Evolutionary conservation across 352 stramenopile species (phyloP), one percentile per base, ranked within the genome.

Genomic region (Phytophthora vignae): DNA sequence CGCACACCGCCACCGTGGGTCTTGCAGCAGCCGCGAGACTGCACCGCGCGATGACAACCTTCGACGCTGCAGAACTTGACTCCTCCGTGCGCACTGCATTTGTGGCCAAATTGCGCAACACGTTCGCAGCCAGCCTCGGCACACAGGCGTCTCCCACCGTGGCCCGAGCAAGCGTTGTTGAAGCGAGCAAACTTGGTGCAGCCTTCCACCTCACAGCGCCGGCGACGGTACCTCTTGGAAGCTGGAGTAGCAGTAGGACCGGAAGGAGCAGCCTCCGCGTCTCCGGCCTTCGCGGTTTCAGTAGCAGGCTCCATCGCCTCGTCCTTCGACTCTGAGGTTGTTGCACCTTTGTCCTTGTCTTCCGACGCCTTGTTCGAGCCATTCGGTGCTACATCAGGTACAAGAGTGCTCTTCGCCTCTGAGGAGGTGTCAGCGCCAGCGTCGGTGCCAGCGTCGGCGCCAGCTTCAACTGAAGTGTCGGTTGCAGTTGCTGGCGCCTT

Each of bases 21-120:
- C 73, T 95, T 96, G 74, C 90, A 97, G 49, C 85, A 93, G 10
- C 90, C 90, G 12, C 90, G 87, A 42, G 87, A 94, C 73, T 96
- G 89, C 54, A 95, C 90, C 5, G 84, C 85, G 49, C 88, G 87
- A 22, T 85, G 70, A 40, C 90, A 96, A 0, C 81, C 84, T 21
- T 92, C 82, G 2, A 93, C 66, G 40, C 77, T 85, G 63, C 90
- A 96, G 54, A 87, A 84, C 60, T 93, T 94, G 60, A 93, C 77
- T 6, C 90, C 88, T 31, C 90, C 88, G 38, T 96, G 90, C 2
- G 81, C 74, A 48, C 85, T 93, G 73, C 90, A 96, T 64, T 94
- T 92, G 75, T 94, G 87, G 3, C 87, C 87, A 53, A 94, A 94
- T 54, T 94, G 87, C 0, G 87, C 84, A 11, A 94, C 87, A 7